Percentiles rank a stretch among this genome's conserved stretches.
These are phyloP conservation scores for Artemisia annua DNA, from an alignment of 129 eudicot genomes.

Conservation along the genomic window DNA sequence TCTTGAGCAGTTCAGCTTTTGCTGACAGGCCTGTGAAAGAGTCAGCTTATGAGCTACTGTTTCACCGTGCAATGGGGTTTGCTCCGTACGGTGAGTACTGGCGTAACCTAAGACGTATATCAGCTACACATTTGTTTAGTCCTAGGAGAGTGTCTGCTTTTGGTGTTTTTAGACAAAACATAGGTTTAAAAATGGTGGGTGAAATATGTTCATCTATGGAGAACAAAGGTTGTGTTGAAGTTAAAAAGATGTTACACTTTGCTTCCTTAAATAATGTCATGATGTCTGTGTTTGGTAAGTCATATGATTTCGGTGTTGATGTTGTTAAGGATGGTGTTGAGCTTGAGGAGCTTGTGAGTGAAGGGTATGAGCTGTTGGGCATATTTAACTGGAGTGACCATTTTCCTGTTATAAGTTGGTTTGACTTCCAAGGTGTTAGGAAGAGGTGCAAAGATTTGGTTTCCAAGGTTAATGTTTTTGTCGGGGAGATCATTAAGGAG, in stretches of 20 bases:
- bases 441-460: conserved; percentile 62
- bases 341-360: conserved; percentile 65
- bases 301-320: conserved; percentile 27
- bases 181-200: conserved; percentile 60
- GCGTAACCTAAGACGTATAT: conserved; percentile 75
- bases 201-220: conserved; percentile 45
- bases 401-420: conserved; percentile 67
- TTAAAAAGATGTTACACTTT: conserved; percentile 64
- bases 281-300: conserved; percentile 85
- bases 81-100: conserved; percentile 93
- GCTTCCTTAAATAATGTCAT: conserved; percentile 89
- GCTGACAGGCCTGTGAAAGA: conserved; percentile 95
- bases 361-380: conserved; percentile 85
- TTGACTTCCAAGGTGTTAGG: conserved; percentile 90
- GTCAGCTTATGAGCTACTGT: conserved; percentile 81
- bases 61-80: conserved; percentile 91
- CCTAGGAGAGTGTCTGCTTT: conserved; percentile 55
- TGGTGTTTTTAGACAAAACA: conserved; percentile 44
- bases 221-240: conserved; percentile 52
- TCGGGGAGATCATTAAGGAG: conserved; percentile 58
- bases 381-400: conserved; percentile 91
- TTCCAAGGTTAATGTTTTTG: conserved; percentile 61
- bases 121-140: conserved; percentile 79
- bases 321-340: conserved; percentile 30
- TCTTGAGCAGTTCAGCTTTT: conserved; percentile 63